Evolutionary conservation across 108 stramenopile species (phyloP), one percentile per base, ranked within the genome.

Genomic region (Epipyxis sp.): DNA sequence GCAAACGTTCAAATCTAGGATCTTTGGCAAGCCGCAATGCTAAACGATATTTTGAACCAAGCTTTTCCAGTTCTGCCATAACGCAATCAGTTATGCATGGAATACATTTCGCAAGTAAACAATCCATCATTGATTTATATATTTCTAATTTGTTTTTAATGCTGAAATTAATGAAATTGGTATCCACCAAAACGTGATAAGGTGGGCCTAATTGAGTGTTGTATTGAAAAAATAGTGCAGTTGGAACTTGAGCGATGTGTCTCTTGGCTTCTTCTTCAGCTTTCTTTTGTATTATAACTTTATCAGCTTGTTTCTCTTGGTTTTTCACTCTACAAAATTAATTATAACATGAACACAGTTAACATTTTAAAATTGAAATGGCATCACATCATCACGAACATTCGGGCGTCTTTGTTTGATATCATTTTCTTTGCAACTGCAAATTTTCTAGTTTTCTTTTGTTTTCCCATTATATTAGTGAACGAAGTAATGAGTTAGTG

Each of bases 61-160:
- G 84, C 80, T 97, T 99, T 86, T 99, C 98, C 65, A 99, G 80
- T 86, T 99, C 98, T 0, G 93, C 98, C 94, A 99, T 97, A 74
- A 99, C 98, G 82, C 95, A 96, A 80, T 97, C 94, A 34, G 95
- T 94, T 3, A 98, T 88, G 81, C 94, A 94, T 0, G 97, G 98
- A 35, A 94, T 94, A 39, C 94, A 95, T 86, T 99, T 99, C 69
- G 98, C 98, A 59, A 98, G 87, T 35, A 99, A 86, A 81, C 98
- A 99, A 85, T 99, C 98, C 96, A 97, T 98, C 97, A 99, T 98
- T 69, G 93, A 85, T 39, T 94, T 91, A n/a, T 96, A 89, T 40
- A 99, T 90, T 72, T 99, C 98, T 76, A 99, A 86, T 76, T 99
- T 99, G 86, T 99, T 99, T 67, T 81, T 91, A 77, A 97, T 97